Percentiles rank a stretch among this genome's conserved stretches.
phyloP scores from a whole-genome alignment of 1,139 yeast species.

The Yamadazyma spencermartinsiae region DNA sequence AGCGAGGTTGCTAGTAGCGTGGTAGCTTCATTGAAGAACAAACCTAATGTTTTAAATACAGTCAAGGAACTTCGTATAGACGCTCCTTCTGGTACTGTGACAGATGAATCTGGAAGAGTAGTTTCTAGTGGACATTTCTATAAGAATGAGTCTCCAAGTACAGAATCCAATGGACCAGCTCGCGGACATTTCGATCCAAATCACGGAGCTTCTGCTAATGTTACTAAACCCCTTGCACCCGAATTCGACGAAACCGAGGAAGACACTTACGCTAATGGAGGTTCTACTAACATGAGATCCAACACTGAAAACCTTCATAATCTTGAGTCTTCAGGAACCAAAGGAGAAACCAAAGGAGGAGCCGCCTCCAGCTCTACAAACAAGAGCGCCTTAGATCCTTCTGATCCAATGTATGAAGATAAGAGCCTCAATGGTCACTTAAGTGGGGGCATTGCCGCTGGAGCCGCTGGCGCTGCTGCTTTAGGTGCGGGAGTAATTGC shows the following conservation, averaged over 20 bases:
- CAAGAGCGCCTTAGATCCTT: not conserved
- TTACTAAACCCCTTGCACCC: conserved; percentile 9
- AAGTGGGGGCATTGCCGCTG: conserved; percentile 7
- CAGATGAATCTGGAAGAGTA: conserved; percentile 28
- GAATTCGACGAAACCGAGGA: not conserved
- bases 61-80: conserved; percentile 32
- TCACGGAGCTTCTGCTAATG: conserved; percentile 10
- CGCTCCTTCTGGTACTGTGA: conserved; percentile 31
- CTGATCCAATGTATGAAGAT: not conserved
- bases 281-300: not conserved
- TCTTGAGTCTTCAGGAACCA: not conserved
- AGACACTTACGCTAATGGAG: not conserved
- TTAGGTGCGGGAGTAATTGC: conserved; percentile 6
- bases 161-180: not conserved
- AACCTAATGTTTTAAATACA: conserved; percentile 24
- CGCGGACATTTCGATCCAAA: not conserved
- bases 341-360: not conserved
- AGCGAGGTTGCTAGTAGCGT: conserved; percentile 31
- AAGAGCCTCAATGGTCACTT: not conserved
- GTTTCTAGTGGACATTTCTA: not conserved
- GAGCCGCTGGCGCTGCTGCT: conserved; percentile 11
- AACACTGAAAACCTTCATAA: not conserved
- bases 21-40: conserved; percentile 26
- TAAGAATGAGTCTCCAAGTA: conserved; percentile 4
- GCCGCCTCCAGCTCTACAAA: not conserved